These are phyloP conservation scores for Magnolia officinalis DNA, from an alignment of 164 flowering plant genomes.

Conservation along the genomic window DNA sequence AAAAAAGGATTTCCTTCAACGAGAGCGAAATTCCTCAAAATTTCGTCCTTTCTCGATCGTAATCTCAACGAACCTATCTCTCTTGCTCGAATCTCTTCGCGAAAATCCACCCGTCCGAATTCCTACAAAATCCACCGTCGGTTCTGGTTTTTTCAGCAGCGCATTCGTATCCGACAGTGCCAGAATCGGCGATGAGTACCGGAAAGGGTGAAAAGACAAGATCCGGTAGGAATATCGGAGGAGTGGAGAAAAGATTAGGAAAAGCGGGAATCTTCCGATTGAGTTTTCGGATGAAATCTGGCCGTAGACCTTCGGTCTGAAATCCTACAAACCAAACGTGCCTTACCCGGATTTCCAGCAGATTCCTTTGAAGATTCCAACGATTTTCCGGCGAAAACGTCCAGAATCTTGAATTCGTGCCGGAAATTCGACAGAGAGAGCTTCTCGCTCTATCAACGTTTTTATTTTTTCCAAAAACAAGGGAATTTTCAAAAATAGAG, in stretches of 20 bases:
- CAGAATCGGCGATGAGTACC: background rate
- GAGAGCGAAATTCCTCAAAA: background rate
- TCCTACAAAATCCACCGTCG: background rate
- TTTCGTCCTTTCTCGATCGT: background rate
- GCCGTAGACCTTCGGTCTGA: background rate
- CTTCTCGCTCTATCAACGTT: too few species aligned
- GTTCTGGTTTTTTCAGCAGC: background rate
- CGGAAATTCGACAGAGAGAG: background rate
- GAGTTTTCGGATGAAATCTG: background rate
- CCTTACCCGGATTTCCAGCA: background rate
- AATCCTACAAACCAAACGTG: background rate
- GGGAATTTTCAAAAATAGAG: background rate
- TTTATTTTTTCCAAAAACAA: too few species aligned
- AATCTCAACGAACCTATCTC: background rate
- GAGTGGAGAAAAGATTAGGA: background rate
- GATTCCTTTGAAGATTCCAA: background rate
- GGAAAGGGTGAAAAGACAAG: background rate
- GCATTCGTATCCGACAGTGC: background rate
- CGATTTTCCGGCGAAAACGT: background rate
- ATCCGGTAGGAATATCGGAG: background rate
- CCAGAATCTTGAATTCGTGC: too few species aligned
- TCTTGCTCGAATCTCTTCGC: background rate
- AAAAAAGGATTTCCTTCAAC: too few species aligned
- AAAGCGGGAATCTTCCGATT: background rate
- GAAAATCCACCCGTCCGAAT: background rate